These are phyloP conservation scores for Volvariella surrecta DNA, from an alignment of 1,284 basidiomycete species.

Conservation along the genomic window DNA sequence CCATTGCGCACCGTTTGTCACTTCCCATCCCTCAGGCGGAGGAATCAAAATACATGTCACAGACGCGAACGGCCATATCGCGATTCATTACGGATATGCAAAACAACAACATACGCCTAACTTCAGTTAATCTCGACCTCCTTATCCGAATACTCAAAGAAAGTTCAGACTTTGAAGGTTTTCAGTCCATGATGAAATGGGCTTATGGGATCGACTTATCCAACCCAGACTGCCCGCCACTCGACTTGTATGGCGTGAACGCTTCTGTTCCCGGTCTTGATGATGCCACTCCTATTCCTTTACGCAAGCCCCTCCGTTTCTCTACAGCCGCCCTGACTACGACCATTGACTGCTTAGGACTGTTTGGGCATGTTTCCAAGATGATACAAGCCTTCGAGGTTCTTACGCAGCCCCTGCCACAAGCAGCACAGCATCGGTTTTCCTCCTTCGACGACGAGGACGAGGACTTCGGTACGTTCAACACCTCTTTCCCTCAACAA, in stretches of 20 bases:
- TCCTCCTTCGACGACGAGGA: constrained; percentile 53
- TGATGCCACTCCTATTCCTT: constrained; percentile 11
- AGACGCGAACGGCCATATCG: constrained; percentile 37
- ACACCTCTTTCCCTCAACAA: constrained; percentile 28
- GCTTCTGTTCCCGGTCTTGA: constrained; percentile 11
- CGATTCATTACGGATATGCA: constrained; percentile 53
- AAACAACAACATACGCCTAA: constrained; percentile 34
- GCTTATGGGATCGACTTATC: constrained; percentile 68
- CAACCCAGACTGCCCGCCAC: constrained; percentile 54
- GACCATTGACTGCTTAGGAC: constrained; percentile 59
- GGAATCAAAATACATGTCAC: constrained; percentile 24
- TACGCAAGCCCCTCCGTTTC: constrained; percentile 35
- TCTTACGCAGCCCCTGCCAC: constrained; percentile 57
- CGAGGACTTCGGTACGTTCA: constrained; percentile 48
- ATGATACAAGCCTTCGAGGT: constrained; percentile 71
- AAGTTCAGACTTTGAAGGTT: constrained; percentile 41
- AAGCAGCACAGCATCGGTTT: constrained; percentile 34
- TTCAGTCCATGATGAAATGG: constrained; percentile 48
- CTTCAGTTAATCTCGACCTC: constrained; percentile 54
- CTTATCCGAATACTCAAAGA: constrained; percentile 60
- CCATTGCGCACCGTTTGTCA: constrained; percentile 55
- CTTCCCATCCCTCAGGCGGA: constrained; percentile 38
- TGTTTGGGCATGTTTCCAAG: constrained; percentile 46
- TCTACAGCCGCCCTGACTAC: constrained; percentile 66
- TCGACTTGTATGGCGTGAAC: constrained; percentile 27